A percentile compares a stretch with the other conserved stretches of the same genome.
Evolutionary conservation across 257 asterid genomes (phyloP).

Genomic region (Nicotiana sylvestris): DNA sequence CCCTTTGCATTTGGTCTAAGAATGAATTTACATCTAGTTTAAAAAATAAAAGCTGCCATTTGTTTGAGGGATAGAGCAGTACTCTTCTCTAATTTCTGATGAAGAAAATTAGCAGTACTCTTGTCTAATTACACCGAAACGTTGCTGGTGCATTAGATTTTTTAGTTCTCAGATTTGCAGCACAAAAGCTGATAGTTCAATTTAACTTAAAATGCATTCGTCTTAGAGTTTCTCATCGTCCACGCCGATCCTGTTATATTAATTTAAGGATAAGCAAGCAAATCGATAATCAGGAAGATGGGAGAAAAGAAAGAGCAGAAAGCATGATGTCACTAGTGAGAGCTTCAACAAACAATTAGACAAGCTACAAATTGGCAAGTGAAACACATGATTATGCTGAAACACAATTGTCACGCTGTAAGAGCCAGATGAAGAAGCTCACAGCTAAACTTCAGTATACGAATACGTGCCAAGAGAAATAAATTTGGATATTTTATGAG

Average conservation of each 20-base stretch:
- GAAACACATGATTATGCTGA: not conserved
- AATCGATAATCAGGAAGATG: not conserved
- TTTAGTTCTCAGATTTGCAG: not conserved
- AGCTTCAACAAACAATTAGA: not conserved
- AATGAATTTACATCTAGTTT: not conserved
- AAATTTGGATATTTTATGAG: not conserved
- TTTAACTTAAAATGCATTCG: not conserved
- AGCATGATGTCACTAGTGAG: not conserved
- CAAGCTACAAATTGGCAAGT: not conserved
- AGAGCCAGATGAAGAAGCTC: not conserved
- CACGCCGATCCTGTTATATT: not conserved
- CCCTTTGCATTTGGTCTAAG: not conserved
- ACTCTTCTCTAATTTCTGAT: not conserved
- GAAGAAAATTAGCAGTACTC: not conserved
- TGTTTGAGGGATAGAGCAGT: not conserved
- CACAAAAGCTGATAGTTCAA: not conserved
- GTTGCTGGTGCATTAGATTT: not conserved
- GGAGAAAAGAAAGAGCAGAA: not conserved
- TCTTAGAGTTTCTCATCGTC: not conserved
- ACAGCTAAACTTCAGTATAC: not conserved
- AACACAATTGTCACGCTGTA: not conserved
- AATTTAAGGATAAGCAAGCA: not conserved
- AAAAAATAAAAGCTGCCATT: not conserved
- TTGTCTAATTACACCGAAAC: not conserved
- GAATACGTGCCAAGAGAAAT: not conserved